A percentile compares a stretch with the other conserved stretches of the same genome.
Conservation (phyloP, 768 basidiomycete species). For the Kwoniella heveanensis region DNA sequence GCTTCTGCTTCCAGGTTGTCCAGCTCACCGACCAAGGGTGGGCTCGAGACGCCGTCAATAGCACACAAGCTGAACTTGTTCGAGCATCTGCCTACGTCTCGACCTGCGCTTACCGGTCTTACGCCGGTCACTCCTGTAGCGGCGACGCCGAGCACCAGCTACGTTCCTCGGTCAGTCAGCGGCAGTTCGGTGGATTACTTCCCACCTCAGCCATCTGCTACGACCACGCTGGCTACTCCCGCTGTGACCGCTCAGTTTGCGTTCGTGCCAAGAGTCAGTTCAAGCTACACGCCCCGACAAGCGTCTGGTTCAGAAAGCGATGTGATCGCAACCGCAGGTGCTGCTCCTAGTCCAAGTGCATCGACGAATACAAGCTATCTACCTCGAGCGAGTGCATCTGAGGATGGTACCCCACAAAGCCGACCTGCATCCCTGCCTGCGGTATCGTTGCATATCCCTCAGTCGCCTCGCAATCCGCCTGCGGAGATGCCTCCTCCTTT, state of each 20-base stretch:
- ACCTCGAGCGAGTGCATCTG: neutral
- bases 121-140: neutral
- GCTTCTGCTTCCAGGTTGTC: neutral
- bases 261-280: slow-evolving; percentile 23
- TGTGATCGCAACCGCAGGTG: neutral
- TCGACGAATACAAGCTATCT: neutral
- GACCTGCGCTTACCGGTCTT: neutral
- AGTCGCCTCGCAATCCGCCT: slow-evolving; percentile 4
- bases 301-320: slow-evolving; percentile 1
- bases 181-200: slow-evolving; percentile 28
- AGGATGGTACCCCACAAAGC: neutral
- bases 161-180: slow-evolving; percentile 23
- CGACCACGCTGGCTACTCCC: neutral
- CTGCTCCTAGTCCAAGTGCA: neutral
- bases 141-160: slow-evolving; percentile 17
- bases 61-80: slow-evolving; percentile 23
- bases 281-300: slow-evolving; percentile 19
- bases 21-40: slow-evolving; percentile 18
- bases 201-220: slow-evolving; percentile 16
- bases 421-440: neutral
- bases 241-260: slow-evolving; percentile 5
- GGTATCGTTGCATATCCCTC: neutral
- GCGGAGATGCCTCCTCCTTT: slow-evolving; percentile 15
- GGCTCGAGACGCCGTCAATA: slow-evolving; percentile 16
- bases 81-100: slow-evolving; percentile 26